These are phyloP conservation scores for Cucumis hystrix DNA, from an alignment of 306 rosid species.

Conservation along the genomic window DNA sequence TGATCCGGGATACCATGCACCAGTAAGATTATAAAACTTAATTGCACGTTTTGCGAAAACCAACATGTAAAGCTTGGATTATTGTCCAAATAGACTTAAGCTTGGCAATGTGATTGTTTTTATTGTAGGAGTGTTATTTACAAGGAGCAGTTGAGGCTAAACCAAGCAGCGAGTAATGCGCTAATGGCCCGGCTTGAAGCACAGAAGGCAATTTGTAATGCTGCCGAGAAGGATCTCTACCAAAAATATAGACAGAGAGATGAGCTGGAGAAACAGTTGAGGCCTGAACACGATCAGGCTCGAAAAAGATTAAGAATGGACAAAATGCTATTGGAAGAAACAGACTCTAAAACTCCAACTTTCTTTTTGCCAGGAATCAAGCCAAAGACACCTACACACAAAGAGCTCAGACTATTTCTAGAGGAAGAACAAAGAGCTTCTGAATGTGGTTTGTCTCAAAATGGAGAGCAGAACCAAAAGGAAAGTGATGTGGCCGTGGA, in stretches of 20 bases:
- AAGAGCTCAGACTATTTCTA: slow-evolving; percentile 72
- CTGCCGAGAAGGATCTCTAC: slow-evolving; percentile 80
- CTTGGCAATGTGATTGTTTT: slow-evolving; percentile 2
- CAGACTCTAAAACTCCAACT: slow-evolving; percentile 19
- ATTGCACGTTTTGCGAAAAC: neutral
- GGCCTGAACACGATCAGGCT: slow-evolving; percentile 68
- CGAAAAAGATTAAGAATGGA: slow-evolving; percentile 82
- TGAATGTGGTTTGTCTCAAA: slow-evolving; percentile 33
- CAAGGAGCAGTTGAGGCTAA: slow-evolving; percentile 90
- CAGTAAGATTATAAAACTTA: slow-evolving; percentile 41
- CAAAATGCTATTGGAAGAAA: slow-evolving; percentile 35
- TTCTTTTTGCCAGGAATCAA: slow-evolving; percentile 38
- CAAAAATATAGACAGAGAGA: slow-evolving; percentile 54
- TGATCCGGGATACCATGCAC: slow-evolving; percentile 96
- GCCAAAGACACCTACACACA: slow-evolving; percentile 54
- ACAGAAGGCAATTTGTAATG: slow-evolving; percentile 64
- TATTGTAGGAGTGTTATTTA: slow-evolving; percentile 73
- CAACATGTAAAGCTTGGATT: neutral
- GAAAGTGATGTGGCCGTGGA: slow-evolving; percentile 21
- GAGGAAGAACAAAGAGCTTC: slow-evolving; percentile 81
- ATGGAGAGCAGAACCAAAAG: slow-evolving; percentile 27
- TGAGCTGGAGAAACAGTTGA: slow-evolving; percentile 67
- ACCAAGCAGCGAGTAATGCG: slow-evolving; percentile 77
- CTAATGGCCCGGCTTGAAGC: slow-evolving; percentile 97
- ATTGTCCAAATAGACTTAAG: neutral